Evolutionary conservation across 495 filamentous ascomycete genomes (phyloP), one percentile per base, ranked within the genome.

Genomic region (Lasiosphaeria ovina): DNA sequence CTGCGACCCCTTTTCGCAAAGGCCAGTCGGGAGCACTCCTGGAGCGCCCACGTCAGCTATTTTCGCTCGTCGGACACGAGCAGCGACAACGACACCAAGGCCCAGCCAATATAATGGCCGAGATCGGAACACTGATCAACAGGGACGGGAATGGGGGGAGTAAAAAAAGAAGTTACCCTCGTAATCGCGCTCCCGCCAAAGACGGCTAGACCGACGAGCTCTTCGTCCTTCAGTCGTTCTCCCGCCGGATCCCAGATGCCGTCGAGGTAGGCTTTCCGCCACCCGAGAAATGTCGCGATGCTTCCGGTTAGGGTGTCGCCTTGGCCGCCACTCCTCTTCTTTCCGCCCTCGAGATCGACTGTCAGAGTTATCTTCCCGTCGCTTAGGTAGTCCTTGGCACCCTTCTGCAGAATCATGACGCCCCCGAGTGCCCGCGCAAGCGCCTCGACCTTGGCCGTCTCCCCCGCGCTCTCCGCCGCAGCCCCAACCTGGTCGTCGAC

Each of bases 271-370:
- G 91, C 90, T 66, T 86, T 86, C 59, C 93, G 75, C 86, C 92
- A 98, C 17, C 85, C 92, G 61, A 98, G 72, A 62, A 98, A 80
- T 12, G 94, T 98, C 3, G 86, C 94, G 63, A 98, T 78, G 52
- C 85, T 86, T 7, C 94, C 94, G 3, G 94, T 98, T 64, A 98
- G 76, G 9, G 94, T 98, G 77, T 98, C 94, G 9, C 94, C 94
- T 72, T 98, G 94, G 3, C 94, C 94, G 45, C 94, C 95, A 56
- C 88, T 93, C 58, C 94, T 80, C 83, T 98, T 98, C 67, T 85
- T 69, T 3, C 94, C 93, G 6, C 94, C 94, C 64, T 82, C 72
- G 31, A 89, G 69, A 66, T 96, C 91, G 47, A 86, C 87, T 31
- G 89, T 79, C 36, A 90, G 71, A 51, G 90, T 94, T 12, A 78